These are phyloP conservation scores for Massarina eburnea DNA, from an alignment of 2,329 filamentous ascomycete genomes.

Conservation along the genomic window DNA sequence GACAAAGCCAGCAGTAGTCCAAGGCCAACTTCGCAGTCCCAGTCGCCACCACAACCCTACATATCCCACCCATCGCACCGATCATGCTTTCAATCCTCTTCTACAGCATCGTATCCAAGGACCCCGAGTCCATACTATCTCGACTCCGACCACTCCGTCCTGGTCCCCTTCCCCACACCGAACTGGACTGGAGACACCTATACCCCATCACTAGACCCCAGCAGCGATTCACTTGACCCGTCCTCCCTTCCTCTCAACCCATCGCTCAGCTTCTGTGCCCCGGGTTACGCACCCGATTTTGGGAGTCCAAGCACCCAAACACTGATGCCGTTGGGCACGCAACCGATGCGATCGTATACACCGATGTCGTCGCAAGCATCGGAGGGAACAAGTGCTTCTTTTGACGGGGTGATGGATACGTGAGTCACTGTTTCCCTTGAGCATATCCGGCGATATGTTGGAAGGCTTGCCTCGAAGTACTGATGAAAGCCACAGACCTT, in stretches of 20 bases:
- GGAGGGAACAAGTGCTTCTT: constrained; percentile 1
- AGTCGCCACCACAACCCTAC: background rate
- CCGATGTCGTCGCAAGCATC: constrained; percentile 1
- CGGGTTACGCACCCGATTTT: constrained; percentile 2
- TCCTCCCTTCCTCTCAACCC: background rate
- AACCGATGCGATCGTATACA: background rate
- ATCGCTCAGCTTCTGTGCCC: background rate
- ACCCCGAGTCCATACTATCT: background rate
- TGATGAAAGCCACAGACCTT: too few species aligned
- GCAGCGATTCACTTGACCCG: background rate
- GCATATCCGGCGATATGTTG: too few species aligned
- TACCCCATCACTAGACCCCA: background rate
- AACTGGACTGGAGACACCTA: background rate
- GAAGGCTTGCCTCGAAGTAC: too few species aligned
- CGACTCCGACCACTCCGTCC: background rate
- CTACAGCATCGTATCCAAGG: background rate
- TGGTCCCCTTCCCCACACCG: background rate
- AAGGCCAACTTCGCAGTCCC: too few species aligned
- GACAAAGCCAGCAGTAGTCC: too few species aligned
- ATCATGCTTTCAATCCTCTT: background rate
- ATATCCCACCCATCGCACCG: background rate
- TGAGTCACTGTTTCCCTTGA: background rate
- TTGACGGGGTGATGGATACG: background rate
- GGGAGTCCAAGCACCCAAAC: background rate
- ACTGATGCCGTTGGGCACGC: background rate